Percentiles rank a stretch among this genome's conserved stretches.
phyloP scores from a whole-genome alignment of 2,329 filamentous ascomycete genomes.

The Fusarium sp. region DNA sequence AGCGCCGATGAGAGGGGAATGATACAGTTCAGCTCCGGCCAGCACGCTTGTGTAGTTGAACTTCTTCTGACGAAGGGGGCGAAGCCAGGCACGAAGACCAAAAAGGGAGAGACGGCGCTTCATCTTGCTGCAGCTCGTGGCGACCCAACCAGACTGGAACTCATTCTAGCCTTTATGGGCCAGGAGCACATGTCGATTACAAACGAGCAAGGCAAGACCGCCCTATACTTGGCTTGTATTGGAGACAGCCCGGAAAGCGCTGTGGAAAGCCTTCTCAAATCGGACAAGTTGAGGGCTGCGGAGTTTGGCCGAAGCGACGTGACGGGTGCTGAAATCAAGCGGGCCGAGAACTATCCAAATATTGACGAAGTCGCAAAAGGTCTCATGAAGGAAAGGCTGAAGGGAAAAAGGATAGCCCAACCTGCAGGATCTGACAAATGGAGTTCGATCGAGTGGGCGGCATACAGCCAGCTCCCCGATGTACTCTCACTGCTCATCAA shows the following conservation, averaged over 20 bases:
- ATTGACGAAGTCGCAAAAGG: neutral
- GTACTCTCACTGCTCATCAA: neutral
- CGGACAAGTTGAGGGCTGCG: neutral
- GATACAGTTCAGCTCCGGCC: neutral
- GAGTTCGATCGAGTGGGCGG: neutral
- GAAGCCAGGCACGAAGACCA: neutral
- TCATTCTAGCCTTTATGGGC: neutral
- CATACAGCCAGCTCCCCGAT: neutral
- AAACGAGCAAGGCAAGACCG: neutral
- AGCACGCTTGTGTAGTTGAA: neutral
- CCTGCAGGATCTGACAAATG: neutral
- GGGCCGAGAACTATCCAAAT: neutral
- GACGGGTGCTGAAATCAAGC: neutral
- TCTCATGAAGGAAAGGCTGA: neutral
- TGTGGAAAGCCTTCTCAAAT: neutral
- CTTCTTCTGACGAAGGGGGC: neutral
- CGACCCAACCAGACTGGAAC: neutral
- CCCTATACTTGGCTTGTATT: neutral
- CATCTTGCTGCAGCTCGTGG: neutral
- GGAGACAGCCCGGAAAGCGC: neutral
- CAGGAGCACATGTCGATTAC: accelerated
- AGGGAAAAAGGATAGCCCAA: neutral
- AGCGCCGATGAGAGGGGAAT: neutral
- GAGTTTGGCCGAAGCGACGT: neutral
- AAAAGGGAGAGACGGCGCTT: neutral